Evolutionary conservation across 345 rosid genomes (phyloP), one percentile per base, ranked within the genome.

Genomic region (Euphorbia peplus): DNA sequence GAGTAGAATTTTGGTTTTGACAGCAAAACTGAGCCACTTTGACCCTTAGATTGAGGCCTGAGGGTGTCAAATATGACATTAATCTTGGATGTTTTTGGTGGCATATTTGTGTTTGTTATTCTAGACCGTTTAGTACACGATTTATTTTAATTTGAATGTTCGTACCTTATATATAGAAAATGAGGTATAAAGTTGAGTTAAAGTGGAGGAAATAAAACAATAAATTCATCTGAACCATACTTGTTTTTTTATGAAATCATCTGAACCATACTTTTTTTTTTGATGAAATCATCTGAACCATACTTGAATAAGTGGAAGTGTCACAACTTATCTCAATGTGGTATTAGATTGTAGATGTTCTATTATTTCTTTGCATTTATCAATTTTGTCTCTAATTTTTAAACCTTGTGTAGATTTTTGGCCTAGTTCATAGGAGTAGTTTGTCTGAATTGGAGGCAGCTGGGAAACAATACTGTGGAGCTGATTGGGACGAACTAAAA

Each of bases 401-500:
- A 28, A 55, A 78, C 62, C 69, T 80, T 73, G 52, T 54, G 37
- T 77, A 83, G 86, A 63, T 80, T 21, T 83, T 80, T 50, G 86
- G 84, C 74, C 77, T 83, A 63, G 63, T 78, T 62, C 76, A 79
- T 64, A 69, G 67, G 50, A 51, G 59, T 59, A 75, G 79, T 63
- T 71, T 83, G 71, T 54, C 57, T 58, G 84, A 83, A 51, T 53
- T 83, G 79, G 73, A 70, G 77, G 73, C 79, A 44, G 78, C 78
- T 60, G 81, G 84, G 35, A 53, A 68, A 60, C 82, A 74, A 35
- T 80, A 75, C 28, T 83, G 86, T 28, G 81, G 67, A 62, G 69
- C 61, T 73, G 70, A 75, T 19, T 83, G 86, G 86, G 67, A 62
- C 42, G 35, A 59, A 55, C 68, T 80, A 67, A 80, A 60, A 73